Percentiles rank a stretch among this genome's conserved stretches.
Evolutionary conservation across 345 rosid species (phyloP).

Genomic region (Euphorbia pulcherrima): DNA sequence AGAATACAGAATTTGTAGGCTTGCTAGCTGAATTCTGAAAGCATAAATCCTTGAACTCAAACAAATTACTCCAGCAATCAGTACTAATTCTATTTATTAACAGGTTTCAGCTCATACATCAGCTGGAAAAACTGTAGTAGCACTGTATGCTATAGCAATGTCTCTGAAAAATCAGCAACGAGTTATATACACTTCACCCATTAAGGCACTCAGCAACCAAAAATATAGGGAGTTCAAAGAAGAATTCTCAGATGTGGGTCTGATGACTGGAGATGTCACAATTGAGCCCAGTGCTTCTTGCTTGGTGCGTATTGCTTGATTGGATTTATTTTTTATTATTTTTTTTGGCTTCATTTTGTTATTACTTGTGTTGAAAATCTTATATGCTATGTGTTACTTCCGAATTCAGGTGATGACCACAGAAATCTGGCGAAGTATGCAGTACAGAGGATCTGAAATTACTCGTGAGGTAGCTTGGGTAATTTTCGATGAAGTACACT

Average conservation of each 20-base stretch:
- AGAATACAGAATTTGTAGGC: too few relatives aligned
- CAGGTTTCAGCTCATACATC: conserved; percentile 99
- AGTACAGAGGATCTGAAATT: conserved; percentile 88
- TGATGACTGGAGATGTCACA: conserved; percentile 98
- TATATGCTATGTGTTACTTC: conserved; percentile 32
- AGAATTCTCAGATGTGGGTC: conserved; percentile 95
- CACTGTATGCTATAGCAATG: conserved; percentile 93
- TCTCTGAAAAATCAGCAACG: conserved; percentile 79
- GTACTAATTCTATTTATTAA: conserved; percentile 13
- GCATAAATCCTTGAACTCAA: too few relatives aligned
- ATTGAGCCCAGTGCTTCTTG: conserved; percentile 95
- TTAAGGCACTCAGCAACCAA: conserved; percentile 94
- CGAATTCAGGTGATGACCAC: conserved; percentile 90
- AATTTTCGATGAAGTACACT: conserved; percentile 96
- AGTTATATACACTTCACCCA: conserved; percentile 92
- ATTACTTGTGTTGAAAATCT: conserved; percentile 6
- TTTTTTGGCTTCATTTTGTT: too few relatives aligned
- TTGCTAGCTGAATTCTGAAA: too few relatives aligned
- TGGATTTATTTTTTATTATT: not conserved
- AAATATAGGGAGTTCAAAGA: conserved; percentile 94
- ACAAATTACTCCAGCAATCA: too few relatives aligned
- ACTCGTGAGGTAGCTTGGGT: conserved; percentile 97
- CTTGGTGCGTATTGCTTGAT: conserved; percentile 44
- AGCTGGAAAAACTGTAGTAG: conserved; percentile 97
- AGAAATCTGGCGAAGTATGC: conserved; percentile 99